Percentiles rank a stretch among this genome's conserved stretches.
phyloP scores from a whole-genome alignment of 495 filamentous ascomycete species.

The Aspergillus bridgeri region DNA sequence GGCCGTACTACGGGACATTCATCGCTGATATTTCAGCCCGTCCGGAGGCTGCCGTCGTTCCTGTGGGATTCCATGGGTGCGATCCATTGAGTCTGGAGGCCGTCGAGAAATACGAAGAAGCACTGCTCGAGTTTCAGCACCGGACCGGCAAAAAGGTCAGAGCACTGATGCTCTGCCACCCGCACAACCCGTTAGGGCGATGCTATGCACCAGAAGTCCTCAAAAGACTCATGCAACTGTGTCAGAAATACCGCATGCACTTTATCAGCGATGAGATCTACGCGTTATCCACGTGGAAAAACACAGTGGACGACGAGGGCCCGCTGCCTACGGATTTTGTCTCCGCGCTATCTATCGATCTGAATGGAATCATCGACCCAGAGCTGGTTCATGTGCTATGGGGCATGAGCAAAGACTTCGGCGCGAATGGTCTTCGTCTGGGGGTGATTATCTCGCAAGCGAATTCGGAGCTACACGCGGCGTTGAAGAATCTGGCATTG shows the following conservation, averaged over 20 bases:
- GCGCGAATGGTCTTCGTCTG: conserved; percentile 52
- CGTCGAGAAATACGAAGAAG: conserved; percentile 40
- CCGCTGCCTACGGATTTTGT: conserved; percentile 39
- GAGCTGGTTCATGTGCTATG: conserved; percentile 55
- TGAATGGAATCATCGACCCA: conserved; percentile 46
- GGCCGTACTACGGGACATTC: conserved; percentile 51
- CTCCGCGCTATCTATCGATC: conserved; percentile 51
- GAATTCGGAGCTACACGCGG: conserved; percentile 39
- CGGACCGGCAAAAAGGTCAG: conserved; percentile 33
- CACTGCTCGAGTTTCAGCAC: conserved; percentile 25
- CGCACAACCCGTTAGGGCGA: conserved; percentile 58
- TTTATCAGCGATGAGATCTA: conserved; percentile 64
- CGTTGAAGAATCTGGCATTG: conserved; percentile 32
- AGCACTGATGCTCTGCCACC: conserved; percentile 56
- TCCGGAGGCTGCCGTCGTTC: conserved; percentile 32
- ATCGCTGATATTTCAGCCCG: conserved; percentile 28
- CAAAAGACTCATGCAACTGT: conserved; percentile 47
- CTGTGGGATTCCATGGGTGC: conserved; percentile 39
- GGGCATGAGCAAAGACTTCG: conserved; percentile 62
- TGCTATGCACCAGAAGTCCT: conserved; percentile 53
- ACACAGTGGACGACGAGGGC: conserved; percentile 20
- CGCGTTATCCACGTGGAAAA: conserved; percentile 51
- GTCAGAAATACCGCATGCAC: conserved; percentile 53
- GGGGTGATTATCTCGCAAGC: conserved; percentile 49
- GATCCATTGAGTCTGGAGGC: conserved; percentile 45